These are phyloP conservation scores for Leptographium radiaticola DNA, from an alignment of 2,329 filamentous ascomycete genomes.

Conservation along the genomic window DNA sequence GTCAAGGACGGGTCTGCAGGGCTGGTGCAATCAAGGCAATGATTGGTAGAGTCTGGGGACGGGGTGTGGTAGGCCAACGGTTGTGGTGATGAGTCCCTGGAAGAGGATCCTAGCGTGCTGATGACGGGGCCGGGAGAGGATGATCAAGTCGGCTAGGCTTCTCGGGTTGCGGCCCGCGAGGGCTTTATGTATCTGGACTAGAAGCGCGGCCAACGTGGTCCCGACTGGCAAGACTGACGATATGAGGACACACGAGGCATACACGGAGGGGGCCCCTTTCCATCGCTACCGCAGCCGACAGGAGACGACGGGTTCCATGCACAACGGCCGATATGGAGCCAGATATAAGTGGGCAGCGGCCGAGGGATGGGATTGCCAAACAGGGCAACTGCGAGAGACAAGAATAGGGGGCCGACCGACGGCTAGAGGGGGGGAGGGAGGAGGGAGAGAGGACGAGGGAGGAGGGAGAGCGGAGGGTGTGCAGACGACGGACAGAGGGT, in stretches of 20 bases:
- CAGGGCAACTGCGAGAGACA: background rate
- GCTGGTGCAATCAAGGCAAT: background rate
- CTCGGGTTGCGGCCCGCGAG: background rate
- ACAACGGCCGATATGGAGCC: background rate
- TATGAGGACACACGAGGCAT: background rate
- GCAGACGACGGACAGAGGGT: background rate
- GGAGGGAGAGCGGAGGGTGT: background rate
- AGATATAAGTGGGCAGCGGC: background rate
- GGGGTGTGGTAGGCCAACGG: background rate
- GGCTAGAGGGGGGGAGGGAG: background rate
- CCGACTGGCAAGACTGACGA: background rate
- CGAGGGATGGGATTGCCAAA: background rate
- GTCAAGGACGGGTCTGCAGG: background rate
- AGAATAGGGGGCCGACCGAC: background rate
- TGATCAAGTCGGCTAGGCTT: background rate
- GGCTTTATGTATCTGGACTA: background rate
- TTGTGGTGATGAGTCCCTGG: background rate
- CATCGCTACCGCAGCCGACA: background rate
- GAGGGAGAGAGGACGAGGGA: background rate
- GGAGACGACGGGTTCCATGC: background rate
- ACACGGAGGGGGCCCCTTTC: background rate
- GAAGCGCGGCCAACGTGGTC: background rate
- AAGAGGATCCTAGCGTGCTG: background rate
- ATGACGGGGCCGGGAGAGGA: background rate
- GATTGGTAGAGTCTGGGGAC: background rate